Conservation (phyloP, 495 filamentous ascomycete genomes). For the Tuber melanosporum region DNA sequence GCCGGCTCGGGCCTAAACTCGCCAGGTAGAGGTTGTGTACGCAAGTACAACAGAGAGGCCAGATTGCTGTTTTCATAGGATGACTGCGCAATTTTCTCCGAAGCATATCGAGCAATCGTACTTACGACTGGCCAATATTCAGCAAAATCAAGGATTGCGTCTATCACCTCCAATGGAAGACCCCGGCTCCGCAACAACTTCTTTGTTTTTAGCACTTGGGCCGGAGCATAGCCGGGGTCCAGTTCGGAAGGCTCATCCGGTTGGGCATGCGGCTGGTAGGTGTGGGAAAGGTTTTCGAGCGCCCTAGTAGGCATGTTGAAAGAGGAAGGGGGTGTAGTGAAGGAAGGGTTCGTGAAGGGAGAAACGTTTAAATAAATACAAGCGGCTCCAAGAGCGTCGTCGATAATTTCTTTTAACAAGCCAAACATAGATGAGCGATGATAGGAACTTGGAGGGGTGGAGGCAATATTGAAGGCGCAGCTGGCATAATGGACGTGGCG, state of each 20-base stretch:
- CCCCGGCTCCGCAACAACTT: slow-evolving; percentile 45
- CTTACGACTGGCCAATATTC: slow-evolving; percentile 58
- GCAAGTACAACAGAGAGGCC: slow-evolving; percentile 7
- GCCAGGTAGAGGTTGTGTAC: slow-evolving; percentile 17
- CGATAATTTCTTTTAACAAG: not conserved
- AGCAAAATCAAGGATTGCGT: slow-evolving; percentile 59
- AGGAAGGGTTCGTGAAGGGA: not conserved
- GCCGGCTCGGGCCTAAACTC: slow-evolving; percentile 6
- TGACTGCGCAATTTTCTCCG: slow-evolving; percentile 25
- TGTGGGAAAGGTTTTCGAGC: not conserved
- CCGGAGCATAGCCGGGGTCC: not conserved
- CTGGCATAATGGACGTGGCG: too few relatives aligned
- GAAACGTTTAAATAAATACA: not conserved
- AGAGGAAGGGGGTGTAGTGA: not conserved
- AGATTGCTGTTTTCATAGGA: slow-evolving; percentile 22
- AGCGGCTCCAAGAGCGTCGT: not conserved
- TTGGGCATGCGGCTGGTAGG: not conserved
- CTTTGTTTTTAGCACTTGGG: slow-evolving; percentile 49
- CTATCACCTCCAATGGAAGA: slow-evolving; percentile 60
- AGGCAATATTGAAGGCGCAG: not conserved
- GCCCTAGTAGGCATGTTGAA: not conserved
- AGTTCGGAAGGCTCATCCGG: not conserved
- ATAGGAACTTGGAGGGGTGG: not conserved
- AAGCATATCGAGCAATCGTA: not conserved
- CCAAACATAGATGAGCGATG: not conserved